Evolutionary conservation across 2,329 filamentous ascomycete genomes (phyloP).

Genomic region (Aureobasidium subglaciale): DNA sequence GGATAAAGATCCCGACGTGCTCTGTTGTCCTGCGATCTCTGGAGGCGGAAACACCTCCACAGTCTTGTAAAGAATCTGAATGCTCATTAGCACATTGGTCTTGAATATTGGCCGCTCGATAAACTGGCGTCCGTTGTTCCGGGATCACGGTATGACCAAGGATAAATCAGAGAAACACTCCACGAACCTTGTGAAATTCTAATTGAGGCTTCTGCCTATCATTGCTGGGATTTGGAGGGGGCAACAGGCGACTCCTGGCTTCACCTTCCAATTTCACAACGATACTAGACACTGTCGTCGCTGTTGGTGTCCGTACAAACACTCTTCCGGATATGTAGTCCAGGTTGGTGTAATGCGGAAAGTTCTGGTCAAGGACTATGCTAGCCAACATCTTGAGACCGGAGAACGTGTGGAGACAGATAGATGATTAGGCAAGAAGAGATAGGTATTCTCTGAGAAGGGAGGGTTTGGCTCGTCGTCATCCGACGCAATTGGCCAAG

Average conservation of each 20-base stretch:
- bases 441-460: not conserved
- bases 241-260: constrained; percentile 59
- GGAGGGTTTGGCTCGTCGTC: constrained; percentile 3
- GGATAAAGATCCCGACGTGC: not conserved
- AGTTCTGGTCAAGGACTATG: constrained; percentile 28
- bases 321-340: constrained; percentile 60
- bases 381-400: constrained; percentile 22
- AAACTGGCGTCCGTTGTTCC: too few relatives aligned
- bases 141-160: too few relatives aligned
- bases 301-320: constrained; percentile 36
- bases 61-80: constrained; percentile 64
- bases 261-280: constrained; percentile 81
- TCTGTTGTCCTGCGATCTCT: constrained; percentile 21
- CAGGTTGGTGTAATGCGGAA: constrained; percentile 56
- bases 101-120: too few relatives aligned
- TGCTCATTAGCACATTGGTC: not conserved
- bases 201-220: constrained; percentile 41
- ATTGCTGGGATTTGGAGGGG: constrained; percentile 34
- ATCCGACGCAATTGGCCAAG: constrained; percentile 4
- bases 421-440: not conserved
- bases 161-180: not conserved
- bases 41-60: constrained; percentile 63
- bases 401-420: not conserved
- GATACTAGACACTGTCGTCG: constrained; percentile 46
- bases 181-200: constrained; percentile 44